These are phyloP conservation scores for Spathaspora arborariae DNA, from an alignment of 805 yeast genomes.

Conservation along the genomic window DNA sequence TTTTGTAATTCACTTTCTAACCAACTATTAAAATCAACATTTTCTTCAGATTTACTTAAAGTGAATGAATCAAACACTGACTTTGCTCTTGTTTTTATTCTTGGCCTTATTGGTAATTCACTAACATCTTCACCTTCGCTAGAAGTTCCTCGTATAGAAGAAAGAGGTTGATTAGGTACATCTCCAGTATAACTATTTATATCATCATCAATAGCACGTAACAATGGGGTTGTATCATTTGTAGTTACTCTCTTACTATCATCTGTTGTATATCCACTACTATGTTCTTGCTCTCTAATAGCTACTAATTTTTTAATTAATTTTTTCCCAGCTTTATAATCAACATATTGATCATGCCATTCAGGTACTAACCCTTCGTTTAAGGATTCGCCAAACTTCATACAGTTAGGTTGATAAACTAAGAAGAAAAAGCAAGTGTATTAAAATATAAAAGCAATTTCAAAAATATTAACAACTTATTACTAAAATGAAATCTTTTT, in stretches of 20 bases:
- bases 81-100: background rate
- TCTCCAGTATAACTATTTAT: background rate
- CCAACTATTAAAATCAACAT: slow-evolving; percentile 53
- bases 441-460: background rate
- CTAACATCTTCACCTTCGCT: background rate
- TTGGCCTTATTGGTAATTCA: background rate
- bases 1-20: slow-evolving; percentile 56
- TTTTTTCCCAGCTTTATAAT: slow-evolving; percentile 61
- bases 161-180: background rate
- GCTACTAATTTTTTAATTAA: slow-evolving; percentile 34
- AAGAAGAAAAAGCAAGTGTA: background rate
- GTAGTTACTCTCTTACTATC: background rate
- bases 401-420: slow-evolving; percentile 17
- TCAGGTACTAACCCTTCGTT: slow-evolving; percentile 75
- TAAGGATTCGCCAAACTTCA: slow-evolving; percentile 70
- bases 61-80: background rate
- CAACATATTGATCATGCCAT: slow-evolving; percentile 81
- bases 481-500: too few species aligned
- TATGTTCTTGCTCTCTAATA: background rate
- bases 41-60: slow-evolving; percentile 14
- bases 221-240: slow-evolving; percentile 25
- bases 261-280: background rate
- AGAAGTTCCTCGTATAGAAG: background rate
- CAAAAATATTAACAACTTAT: too few species aligned
- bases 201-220: slow-evolving; percentile 4